A percentile compares a stretch with the other conserved stretches of the same genome.
phyloP scores from a whole-genome alignment of 2,329 filamentous ascomycete species.

The Paraphoma sp. region DNA sequence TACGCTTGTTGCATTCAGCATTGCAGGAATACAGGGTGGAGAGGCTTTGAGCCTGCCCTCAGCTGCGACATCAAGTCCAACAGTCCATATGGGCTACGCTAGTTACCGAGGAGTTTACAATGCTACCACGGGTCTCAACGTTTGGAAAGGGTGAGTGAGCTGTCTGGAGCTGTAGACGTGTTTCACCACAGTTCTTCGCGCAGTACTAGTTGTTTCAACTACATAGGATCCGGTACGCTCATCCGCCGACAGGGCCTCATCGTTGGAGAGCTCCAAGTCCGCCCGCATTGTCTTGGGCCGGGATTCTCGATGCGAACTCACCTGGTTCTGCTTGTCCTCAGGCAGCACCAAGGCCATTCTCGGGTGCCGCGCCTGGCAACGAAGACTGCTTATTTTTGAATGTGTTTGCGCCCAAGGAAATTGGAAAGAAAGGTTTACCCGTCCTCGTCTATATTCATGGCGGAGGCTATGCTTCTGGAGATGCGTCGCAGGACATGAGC shows the following conservation, averaged over 20 bases:
- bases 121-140: slow-evolving; percentile 21
- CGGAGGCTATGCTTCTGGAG: slow-evolving; percentile 47
- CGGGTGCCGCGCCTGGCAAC: slow-evolving; percentile 7
- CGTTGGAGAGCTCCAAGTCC: background rate
- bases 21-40: too few relatives aligned
- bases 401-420: slow-evolving; percentile 40
- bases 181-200: background rate
- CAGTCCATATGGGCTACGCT: slow-evolving; percentile 27
- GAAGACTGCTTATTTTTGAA: slow-evolving; percentile 50
- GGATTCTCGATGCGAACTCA: background rate
- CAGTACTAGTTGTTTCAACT: too few relatives aligned
- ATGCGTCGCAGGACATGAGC: slow-evolving; percentile 49
- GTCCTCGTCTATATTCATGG: slow-evolving; percentile 44
- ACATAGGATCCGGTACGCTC: background rate
- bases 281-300: background rate
- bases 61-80: background rate
- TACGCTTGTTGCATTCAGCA: too few relatives aligned
- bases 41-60: too few relatives aligned
- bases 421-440: slow-evolving; percentile 29
- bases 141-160: slow-evolving; percentile 32
- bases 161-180: slow-evolving; percentile 4
- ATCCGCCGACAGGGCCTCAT: background rate
- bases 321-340: slow-evolving; percentile 26
- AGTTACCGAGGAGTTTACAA: slow-evolving; percentile 26
- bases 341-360: slow-evolving; percentile 6